Percentiles rank a stretch among this genome's conserved stretches.
Conservation (phyloP, 306 rosid species). For the Gleditsia sinensis region DNA sequence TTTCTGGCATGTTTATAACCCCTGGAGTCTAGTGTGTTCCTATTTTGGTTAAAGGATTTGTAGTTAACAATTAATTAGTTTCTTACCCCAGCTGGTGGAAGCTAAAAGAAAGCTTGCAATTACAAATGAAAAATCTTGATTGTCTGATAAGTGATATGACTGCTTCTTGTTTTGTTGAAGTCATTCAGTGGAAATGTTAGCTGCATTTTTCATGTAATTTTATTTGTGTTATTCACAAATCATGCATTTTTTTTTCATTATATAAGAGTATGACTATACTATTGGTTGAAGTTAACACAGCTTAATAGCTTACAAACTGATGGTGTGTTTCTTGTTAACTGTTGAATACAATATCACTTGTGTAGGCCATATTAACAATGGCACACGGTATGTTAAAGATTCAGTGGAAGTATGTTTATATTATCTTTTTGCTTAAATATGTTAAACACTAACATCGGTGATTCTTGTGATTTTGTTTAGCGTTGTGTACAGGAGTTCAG, state of each 20-base stretch:
- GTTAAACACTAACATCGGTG: constrained; percentile 25
- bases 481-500: constrained; percentile 81
- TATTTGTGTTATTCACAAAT: not conserved
- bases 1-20: not conserved
- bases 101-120: not conserved
- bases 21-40: not conserved
- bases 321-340: not conserved
- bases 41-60: no score
- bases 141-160: not conserved
- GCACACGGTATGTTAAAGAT: not conserved
- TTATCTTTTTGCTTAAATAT: constrained; percentile 22
- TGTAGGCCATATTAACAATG: not conserved
- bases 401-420: not conserved
- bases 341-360: not conserved
- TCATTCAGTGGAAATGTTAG: not conserved
- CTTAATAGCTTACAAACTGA: not conserved
- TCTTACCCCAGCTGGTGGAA: not conserved
- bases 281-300: not conserved
- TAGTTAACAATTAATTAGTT: not conserved
- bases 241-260: not conserved
- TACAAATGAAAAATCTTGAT: not conserved
- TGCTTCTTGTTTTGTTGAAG: not conserved
- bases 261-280: not conserved
- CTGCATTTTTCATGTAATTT: not conserved
- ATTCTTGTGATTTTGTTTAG: constrained; percentile 47